Conservation (phyloP, 495 filamentous ascomycete genomes). For the Xylaria grammica region DNA sequence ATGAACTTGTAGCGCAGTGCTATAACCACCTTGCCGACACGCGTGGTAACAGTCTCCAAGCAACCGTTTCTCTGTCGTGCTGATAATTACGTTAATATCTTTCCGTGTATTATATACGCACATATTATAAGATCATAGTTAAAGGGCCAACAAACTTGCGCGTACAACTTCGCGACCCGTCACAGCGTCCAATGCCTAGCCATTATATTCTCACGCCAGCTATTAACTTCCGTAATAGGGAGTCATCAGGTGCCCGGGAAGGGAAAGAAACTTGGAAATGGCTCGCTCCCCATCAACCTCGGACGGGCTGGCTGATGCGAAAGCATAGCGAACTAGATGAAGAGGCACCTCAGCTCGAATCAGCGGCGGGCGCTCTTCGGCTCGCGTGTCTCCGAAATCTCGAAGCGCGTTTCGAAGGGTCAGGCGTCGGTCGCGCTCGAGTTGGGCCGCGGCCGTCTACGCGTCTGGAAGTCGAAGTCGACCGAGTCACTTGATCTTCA, state of each 20-base stretch:
- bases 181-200: not conserved
- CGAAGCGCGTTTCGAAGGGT: not conserved
- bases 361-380: not conserved
- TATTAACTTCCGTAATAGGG: not conserved
- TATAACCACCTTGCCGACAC: not conserved
- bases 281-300: conserved; percentile 5
- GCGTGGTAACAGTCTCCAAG: not conserved
- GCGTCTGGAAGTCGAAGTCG: not conserved
- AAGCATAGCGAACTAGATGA: conserved; percentile 2
- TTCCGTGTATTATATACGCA: conserved; percentile 3
- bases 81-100: not conserved
- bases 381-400: conserved; percentile 13
- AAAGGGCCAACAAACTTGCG: too few relatives aligned
- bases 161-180: too few relatives aligned
- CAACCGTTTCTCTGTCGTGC: not conserved
- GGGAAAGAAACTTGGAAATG: conserved; percentile 6
- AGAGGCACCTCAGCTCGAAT: not conserved
- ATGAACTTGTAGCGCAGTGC: not conserved
- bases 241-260: not conserved
- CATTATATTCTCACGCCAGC: not conserved
- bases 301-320: conserved; percentile 6
- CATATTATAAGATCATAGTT: too few relatives aligned
- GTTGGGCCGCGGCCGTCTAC: not conserved
- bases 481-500: not conserved
- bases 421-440: too few relatives aligned